These are phyloP conservation scores for Priceomyces castillae DNA, from an alignment of 805 yeast genomes.

Conservation along the genomic window DNA sequence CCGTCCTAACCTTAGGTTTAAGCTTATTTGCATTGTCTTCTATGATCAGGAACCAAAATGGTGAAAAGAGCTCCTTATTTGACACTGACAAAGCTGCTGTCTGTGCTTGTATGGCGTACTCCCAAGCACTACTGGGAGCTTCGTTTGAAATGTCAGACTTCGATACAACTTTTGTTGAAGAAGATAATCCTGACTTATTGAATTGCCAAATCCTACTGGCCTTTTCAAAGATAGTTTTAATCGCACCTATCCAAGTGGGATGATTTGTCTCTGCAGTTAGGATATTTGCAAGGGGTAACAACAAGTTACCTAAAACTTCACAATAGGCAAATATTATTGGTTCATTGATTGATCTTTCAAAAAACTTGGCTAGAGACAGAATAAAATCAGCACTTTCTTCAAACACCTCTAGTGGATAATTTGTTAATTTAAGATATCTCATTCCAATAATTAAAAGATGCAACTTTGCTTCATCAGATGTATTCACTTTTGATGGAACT, in stretches of 20 bases:
- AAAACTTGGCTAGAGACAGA: constrained; percentile 82
- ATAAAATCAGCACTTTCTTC: constrained; percentile 94
- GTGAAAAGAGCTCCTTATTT: constrained; percentile 69
- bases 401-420: constrained; percentile 83
- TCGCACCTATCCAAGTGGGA: constrained; percentile 90
- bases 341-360: constrained; percentile 59
- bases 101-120: constrained; percentile 60
- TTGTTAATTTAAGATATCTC: constrained; percentile 75
- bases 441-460: constrained; percentile 85
- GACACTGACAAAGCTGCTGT: constrained; percentile 78
- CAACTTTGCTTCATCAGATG: constrained; percentile 50
- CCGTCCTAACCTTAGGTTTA: constrained; percentile 56
- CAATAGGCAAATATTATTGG: constrained; percentile 75
- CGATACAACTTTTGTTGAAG: not conserved
- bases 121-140: constrained; percentile 48
- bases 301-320: constrained; percentile 71
- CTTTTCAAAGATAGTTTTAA: constrained; percentile 56
- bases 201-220: constrained; percentile 46
- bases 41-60: constrained; percentile 66
- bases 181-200: constrained; percentile 6
- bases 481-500: constrained; percentile 46
- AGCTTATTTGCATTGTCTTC: constrained; percentile 61
- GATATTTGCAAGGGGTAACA: constrained; percentile 79
- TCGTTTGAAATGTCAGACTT: not conserved
- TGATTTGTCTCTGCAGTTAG: constrained; percentile 94